Evolutionary conservation across 176 grass and related monocot genomes (phyloP).

Genomic region (Tuctoria greenei): DNA sequence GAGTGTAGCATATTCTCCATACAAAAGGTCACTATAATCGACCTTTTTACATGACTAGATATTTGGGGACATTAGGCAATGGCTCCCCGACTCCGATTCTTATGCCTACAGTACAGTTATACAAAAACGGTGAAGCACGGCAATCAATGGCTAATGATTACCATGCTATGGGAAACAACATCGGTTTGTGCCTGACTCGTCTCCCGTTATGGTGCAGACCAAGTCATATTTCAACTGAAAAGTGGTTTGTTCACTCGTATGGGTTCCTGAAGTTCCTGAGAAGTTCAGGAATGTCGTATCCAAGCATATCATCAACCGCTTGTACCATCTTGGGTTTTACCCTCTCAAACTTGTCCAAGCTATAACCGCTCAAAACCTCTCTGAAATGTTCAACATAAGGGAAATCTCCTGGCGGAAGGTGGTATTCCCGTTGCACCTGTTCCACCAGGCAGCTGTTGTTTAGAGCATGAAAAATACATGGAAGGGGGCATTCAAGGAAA

Average conservation of each 20-base stretch:
- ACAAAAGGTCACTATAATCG: background rate
- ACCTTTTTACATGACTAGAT: constrained; percentile 11
- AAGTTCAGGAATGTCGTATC: constrained; percentile 87
- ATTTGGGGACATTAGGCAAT: background rate
- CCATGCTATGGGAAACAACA: background rate
- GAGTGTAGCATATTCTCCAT: background rate
- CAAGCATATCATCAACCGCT: constrained; percentile 91
- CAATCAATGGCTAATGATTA: background rate
- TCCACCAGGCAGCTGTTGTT: constrained; percentile 10
- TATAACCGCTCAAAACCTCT: constrained; percentile 78
- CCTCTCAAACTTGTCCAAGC: constrained; percentile 91
- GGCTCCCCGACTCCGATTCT: constrained; percentile 5
- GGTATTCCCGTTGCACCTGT: constrained; percentile 85
- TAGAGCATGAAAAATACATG: constrained; percentile 3
- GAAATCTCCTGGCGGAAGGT: constrained; percentile 84
- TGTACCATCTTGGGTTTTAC: constrained; percentile 96
- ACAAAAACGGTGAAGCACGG: constrained; percentile 19
- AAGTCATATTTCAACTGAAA: background rate
- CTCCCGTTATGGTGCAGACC: background rate
- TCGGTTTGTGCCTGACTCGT: background rate
- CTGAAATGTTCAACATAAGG: constrained; percentile 85
- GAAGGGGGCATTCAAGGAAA: background rate
- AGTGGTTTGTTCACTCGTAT: constrained; percentile 51
- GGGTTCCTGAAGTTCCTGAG: constrained; percentile 89
- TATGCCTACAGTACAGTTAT: constrained; percentile 23